phyloP scores from a whole-genome alignment of 164 flowering plant species.

The Buxus sempervirens region DNA sequence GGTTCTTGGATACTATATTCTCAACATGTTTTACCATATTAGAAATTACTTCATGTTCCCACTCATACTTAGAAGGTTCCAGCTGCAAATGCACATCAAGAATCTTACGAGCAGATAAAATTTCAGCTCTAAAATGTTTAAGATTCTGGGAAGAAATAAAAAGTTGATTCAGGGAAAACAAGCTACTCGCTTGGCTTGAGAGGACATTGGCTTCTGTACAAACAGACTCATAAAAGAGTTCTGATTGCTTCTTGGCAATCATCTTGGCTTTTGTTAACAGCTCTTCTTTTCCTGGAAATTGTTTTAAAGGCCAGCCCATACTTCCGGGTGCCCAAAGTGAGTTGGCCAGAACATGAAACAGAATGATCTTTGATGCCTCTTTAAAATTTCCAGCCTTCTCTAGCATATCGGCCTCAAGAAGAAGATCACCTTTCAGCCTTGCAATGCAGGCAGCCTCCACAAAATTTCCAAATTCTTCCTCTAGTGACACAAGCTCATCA shows the following conservation, averaged over 20 bases:
- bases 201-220: conserved; percentile 34
- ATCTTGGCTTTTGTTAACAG: conserved; percentile 38
- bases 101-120: conserved; percentile 41
- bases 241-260: conserved; percentile 28
- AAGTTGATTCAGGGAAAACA: conserved; percentile 22
- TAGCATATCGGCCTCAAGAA: conserved; percentile 49
- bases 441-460: conserved; percentile 53
- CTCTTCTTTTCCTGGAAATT: conserved; percentile 34
- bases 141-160: conserved; percentile 26
- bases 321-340: conserved; percentile 47
- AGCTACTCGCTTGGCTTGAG: conserved; percentile 21
- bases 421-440: conserved; percentile 35
- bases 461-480: conserved; percentile 50
- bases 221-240: conserved; percentile 26
- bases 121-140: conserved; percentile 32
- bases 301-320: conserved; percentile 64
- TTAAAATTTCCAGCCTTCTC: conserved; percentile 44
- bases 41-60: conserved; percentile 28
- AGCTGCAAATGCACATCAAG: conserved; percentile 43
- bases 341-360: conserved; percentile 33
- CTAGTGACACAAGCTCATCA: conserved; percentile 49
- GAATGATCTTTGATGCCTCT: conserved; percentile 38
- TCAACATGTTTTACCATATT: conserved; percentile 22
- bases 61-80: conserved; percentile 29
- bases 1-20: conserved; percentile 17